phyloP scores from a whole-genome alignment of 73 alveolate genomes.

The Paramecium sonneborni region DNA sequence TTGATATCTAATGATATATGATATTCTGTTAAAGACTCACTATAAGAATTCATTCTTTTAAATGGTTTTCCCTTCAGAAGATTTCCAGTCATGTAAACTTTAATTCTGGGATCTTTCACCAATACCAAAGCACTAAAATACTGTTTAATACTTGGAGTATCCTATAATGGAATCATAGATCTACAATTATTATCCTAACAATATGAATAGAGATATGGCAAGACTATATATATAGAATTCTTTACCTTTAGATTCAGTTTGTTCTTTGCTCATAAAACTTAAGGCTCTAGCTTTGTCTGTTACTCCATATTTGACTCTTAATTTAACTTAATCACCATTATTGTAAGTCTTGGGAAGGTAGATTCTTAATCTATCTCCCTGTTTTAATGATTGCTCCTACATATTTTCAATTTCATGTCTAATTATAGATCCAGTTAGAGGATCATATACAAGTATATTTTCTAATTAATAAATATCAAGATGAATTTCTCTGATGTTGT shows the following conservation, averaged over 20 bases:
- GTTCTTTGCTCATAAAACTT: slow-evolving; percentile 74
- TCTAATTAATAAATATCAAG: not conserved
- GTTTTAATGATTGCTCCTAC: not conserved
- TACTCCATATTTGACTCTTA: slow-evolving; percentile 57
- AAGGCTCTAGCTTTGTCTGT: slow-evolving; percentile 71
- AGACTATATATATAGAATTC: not conserved
- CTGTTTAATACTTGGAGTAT: slow-evolving; percentile 92
- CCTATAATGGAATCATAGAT: slow-evolving; percentile 94
- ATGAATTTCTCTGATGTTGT: not conserved
- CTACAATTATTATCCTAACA: slow-evolving; percentile 92
- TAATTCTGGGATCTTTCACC: slow-evolving; percentile 60
- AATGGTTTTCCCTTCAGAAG: not conserved
- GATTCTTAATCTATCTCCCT: not conserved
- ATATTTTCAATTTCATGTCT: not conserved
- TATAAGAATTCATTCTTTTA: not conserved
- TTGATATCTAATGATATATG: slow-evolving; percentile 80
- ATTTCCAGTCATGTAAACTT: slow-evolving; percentile 68
- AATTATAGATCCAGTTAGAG: not conserved
- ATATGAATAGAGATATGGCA: slow-evolving; percentile 89
- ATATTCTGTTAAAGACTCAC: slow-evolving; percentile 65
- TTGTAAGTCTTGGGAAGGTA: not conserved
- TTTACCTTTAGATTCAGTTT: slow-evolving; percentile 88
- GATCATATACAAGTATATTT: not conserved
- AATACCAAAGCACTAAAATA: slow-evolving; percentile 71
- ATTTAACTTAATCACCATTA: not conserved